Evolutionary conservation across 1,139 yeast species (phyloP).

Genomic region (Candida albicans): DNA sequence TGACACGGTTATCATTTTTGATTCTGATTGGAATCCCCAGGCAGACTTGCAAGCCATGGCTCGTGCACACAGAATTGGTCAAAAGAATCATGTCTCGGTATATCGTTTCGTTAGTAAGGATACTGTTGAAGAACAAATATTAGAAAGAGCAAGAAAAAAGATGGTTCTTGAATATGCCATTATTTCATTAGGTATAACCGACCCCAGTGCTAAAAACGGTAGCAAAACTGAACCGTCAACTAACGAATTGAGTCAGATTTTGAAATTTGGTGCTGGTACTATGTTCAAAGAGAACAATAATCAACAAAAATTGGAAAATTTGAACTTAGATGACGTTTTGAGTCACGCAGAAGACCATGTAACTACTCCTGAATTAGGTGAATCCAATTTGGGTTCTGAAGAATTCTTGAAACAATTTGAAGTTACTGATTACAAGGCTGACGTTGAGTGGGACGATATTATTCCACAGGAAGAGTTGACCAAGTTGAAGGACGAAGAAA

Average conservation of each 20-base stretch:
- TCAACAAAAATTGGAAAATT: conserved; percentile 91
- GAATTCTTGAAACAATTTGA: conserved; percentile 96
- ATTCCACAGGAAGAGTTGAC: conserved; percentile 93
- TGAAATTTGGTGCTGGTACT: conserved; percentile 97
- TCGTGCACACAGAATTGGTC: conserved; percentile 98
- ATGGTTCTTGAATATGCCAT: conserved; percentile 98
- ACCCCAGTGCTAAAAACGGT: conserved; percentile 46
- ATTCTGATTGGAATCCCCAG: conserved; percentile 99
- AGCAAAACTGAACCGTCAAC: conserved; percentile 68
- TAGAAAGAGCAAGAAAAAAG: conserved; percentile 95
- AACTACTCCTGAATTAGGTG: conserved; percentile 95
- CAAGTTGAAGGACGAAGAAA: conserved; percentile 88
- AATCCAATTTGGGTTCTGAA: conserved; percentile 96
- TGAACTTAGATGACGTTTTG: conserved; percentile 93
- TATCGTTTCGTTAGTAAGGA: conserved; percentile 96
- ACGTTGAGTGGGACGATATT: conserved; percentile 98
- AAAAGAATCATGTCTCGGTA: conserved; percentile 95
- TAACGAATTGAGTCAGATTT: conserved; percentile 85
- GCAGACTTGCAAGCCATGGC: conserved; percentile 99
- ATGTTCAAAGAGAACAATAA: conserved; percentile 94
- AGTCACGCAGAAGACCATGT: conserved; percentile 97
- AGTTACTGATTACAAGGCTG: conserved; percentile 98
- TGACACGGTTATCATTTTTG: conserved; percentile 95
- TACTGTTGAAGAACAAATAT: conserved; percentile 94
- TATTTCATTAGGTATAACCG: conserved; percentile 93